Percentiles rank a stretch among this genome's conserved stretches.
These are phyloP conservation scores for Asclepias syriaca DNA, from an alignment of 257 asterid species.

Conservation along the genomic window DNA sequence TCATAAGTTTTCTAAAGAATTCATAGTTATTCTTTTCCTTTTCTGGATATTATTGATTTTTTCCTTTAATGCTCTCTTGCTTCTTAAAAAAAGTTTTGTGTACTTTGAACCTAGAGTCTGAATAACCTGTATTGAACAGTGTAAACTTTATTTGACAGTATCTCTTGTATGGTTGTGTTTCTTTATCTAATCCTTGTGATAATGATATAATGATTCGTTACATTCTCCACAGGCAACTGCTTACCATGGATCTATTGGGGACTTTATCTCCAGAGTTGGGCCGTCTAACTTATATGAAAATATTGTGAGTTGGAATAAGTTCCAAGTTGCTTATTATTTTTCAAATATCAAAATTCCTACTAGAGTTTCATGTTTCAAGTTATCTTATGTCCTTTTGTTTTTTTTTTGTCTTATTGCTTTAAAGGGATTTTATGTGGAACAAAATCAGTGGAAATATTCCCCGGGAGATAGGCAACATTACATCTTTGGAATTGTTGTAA, in stretches of 20 bases:
- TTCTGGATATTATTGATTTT: neutral
- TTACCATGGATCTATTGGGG: slow-evolving; percentile 59
- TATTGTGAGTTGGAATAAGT: slow-evolving; percentile 57
- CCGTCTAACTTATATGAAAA: slow-evolving; percentile 57
- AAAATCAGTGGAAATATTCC: slow-evolving; percentile 73
- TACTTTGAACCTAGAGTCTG: neutral
- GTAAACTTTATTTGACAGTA: neutral
- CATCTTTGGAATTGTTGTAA: slow-evolving; percentile 67
- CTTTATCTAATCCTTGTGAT: neutral
- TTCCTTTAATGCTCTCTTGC: neutral
- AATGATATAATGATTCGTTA: neutral
- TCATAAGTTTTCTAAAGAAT: neutral
- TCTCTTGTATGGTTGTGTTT: neutral
- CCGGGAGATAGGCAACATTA: slow-evolving; percentile 80
- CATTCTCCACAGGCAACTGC: slow-evolving; percentile 46
- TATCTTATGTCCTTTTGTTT: slow-evolving; percentile 16
- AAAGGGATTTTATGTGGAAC: slow-evolving; percentile 98
- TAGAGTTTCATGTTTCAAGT: neutral
- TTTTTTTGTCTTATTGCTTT: slow-evolving; percentile 13
- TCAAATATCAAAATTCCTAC: neutral
- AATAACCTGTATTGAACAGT: neutral
- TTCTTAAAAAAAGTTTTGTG: neutral
- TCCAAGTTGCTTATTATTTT: neutral
- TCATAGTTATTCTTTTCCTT: neutral
- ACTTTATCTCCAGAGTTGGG: slow-evolving; percentile 80